phyloP scores from a whole-genome alignment of 768 basidiomycete genomes.

The Naganishia onofrii region DNA sequence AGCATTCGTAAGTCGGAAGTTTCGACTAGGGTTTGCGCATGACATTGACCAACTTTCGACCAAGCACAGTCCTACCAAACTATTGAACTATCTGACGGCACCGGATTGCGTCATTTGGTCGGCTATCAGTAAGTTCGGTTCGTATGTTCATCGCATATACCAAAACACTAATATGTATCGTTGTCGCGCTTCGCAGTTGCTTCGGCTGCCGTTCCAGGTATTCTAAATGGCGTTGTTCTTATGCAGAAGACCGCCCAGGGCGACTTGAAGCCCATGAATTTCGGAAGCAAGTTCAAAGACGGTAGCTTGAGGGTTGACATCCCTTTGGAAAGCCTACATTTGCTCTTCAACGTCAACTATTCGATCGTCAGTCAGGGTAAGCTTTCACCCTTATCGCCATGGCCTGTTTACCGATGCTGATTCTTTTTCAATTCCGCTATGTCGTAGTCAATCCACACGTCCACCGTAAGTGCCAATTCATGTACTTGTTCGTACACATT shows the following conservation, averaged over 20 bases:
- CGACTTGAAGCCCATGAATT: conserved; percentile 82
- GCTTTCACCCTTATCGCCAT: background rate
- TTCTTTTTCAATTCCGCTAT: background rate
- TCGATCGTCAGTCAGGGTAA: conserved; percentile 77
- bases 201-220: conserved; percentile 91
- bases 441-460: conserved; percentile 68
- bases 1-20: conserved; percentile 65
- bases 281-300: conserved; percentile 91
- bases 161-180: conserved; percentile 22
- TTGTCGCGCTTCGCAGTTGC: conserved; percentile 73
- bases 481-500: background rate
- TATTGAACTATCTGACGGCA: conserved; percentile 89
- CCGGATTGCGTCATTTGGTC: conserved; percentile 67
- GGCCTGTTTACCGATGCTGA: background rate
- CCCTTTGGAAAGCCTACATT: conserved; percentile 69
- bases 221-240: conserved; percentile 88
- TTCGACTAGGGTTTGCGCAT: conserved; percentile 1
- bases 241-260: conserved; percentile 87
- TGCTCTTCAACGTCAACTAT: conserved; percentile 69
- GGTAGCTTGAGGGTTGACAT: conserved; percentile 92
- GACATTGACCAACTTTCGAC: conserved; percentile 32
- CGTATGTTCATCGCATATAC: background rate
- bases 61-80: conserved; percentile 74
- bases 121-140: conserved; percentile 42
- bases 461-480: conserved; percentile 55